Conservation (phyloP, 108 stramenopile genomes). For the Nannochloropsis granulata region DNA sequence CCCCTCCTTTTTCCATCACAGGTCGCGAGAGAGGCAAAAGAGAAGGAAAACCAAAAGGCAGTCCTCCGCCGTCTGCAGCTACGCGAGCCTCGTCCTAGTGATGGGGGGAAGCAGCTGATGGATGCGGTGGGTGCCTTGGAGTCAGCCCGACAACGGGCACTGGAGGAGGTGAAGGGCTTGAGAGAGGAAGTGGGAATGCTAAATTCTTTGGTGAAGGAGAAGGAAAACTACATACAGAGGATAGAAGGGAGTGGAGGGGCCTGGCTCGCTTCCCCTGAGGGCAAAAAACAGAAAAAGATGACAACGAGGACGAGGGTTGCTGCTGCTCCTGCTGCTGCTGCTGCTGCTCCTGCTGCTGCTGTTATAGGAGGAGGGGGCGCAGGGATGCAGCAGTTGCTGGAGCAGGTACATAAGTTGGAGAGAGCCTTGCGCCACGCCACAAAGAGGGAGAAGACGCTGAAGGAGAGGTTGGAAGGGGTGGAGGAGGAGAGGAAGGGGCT, state of each 20-base stretch:
- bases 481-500: not conserved
- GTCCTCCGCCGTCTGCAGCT: slow-evolving; percentile 5
- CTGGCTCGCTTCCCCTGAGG: not conserved
- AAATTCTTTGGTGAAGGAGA: not conserved
- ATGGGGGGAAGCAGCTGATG: not conserved
- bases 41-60: slow-evolving; percentile 2
- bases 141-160: not conserved
- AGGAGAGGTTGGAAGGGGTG: not conserved
- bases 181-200: not conserved
- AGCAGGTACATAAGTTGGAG: not conserved
- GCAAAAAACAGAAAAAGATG: not conserved
- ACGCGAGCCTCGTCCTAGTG: not conserved
- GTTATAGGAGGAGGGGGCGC: not conserved
- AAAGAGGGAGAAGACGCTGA: slow-evolving; percentile 9
- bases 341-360: not conserved
- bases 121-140: not conserved
- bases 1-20: not conserved
- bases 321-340: not conserved
- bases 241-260: not conserved
- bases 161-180: not conserved
- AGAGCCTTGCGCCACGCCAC: not conserved
- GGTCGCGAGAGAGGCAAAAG: slow-evolving; percentile 1
- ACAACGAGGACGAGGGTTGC: not conserved
- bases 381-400: slow-evolving; percentile 7
- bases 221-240: not conserved